Evolutionary conservation across 306 rosid species (phyloP).

Genomic region (Alnus glutinosa): DNA sequence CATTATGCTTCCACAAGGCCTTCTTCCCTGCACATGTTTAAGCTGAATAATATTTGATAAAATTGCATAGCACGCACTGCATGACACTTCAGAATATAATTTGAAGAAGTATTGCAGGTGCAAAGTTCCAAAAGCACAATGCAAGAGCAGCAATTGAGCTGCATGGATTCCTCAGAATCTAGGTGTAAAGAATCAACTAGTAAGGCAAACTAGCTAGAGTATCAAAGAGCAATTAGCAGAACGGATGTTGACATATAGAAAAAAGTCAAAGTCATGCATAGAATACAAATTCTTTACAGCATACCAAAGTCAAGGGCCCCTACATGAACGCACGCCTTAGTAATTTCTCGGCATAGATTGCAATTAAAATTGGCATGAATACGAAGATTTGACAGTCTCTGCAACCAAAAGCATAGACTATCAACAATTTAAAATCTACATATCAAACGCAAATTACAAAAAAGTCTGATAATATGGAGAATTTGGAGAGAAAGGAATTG

Average conservation of each 20-base stretch:
- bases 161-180: conserved; percentile 1
- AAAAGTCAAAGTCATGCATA: not conserved
- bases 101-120: not conserved
- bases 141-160: not conserved
- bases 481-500: too few relatives aligned
- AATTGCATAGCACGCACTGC: not conserved
- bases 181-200: not conserved
- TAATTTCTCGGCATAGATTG: conserved; percentile 78
- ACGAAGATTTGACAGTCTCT: conserved; percentile 92
- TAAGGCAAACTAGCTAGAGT: not conserved
- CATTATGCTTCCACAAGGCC: conserved; percentile 86
- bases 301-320: conserved; percentile 81
- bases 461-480: not conserved
- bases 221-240: not conserved
- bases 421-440: conserved; percentile 2
- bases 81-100: not conserved
- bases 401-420: conserved; percentile 34
- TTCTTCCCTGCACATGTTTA: conserved; percentile 62
- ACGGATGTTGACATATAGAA: not conserved
- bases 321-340: conserved; percentile 75
- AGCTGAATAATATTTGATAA: conserved; percentile 21
- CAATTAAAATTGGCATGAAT: conserved; percentile 69
- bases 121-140: not conserved
- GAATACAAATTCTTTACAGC: conserved; percentile 9
- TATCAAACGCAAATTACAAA: conserved; percentile 5